Percentiles rank a stretch among this genome's conserved stretches.
These are phyloP conservation scores for Magnolia sinica DNA, from an alignment of 164 flowering plant genomes.

Conservation along the genomic window DNA sequence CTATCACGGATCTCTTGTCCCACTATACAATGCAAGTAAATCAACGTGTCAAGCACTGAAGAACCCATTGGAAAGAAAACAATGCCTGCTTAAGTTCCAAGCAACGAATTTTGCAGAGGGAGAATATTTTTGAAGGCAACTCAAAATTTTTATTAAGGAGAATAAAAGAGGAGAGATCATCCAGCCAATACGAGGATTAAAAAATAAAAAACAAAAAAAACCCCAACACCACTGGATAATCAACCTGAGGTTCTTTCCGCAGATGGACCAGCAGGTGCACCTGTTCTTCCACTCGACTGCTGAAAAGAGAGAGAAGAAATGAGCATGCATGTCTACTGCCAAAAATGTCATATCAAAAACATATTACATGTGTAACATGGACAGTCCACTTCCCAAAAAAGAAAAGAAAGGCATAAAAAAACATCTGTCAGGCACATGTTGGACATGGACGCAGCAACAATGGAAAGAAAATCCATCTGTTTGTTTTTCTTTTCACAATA, in stretches of 20 bases:
- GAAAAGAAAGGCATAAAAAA: not conserved
- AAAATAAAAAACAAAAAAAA: no score
- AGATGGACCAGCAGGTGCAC: constrained; percentile 28
- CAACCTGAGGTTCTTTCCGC: constrained; percentile 36
- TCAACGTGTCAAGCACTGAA: not conserved
- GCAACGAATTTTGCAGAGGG: not conserved
- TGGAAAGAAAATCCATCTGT: no score
- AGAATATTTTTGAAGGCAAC: no score
- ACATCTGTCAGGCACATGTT: not conserved
- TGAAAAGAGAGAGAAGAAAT: constrained; percentile 14
- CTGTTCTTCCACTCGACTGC: constrained; percentile 32
- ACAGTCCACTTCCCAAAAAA: not conserved
- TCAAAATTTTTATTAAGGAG: no score
- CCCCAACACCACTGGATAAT: not conserved
- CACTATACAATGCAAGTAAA: constrained; percentile 26
- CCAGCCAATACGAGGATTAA: no score
- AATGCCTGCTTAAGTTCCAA: not conserved
- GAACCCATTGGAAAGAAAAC: not conserved
- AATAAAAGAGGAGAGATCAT: no score
- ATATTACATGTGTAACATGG: not conserved
- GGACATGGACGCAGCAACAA: not conserved
- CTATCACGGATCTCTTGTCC: constrained; percentile 50
- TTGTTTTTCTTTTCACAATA: no score
- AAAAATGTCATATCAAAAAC: not conserved
- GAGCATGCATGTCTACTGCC: not conserved